A percentile compares a stretch with the other conserved stretches of the same genome.
These are phyloP conservation scores for Manihot esculenta DNA, from an alignment of 441 rosid species.

Conservation along the genomic window DNA sequence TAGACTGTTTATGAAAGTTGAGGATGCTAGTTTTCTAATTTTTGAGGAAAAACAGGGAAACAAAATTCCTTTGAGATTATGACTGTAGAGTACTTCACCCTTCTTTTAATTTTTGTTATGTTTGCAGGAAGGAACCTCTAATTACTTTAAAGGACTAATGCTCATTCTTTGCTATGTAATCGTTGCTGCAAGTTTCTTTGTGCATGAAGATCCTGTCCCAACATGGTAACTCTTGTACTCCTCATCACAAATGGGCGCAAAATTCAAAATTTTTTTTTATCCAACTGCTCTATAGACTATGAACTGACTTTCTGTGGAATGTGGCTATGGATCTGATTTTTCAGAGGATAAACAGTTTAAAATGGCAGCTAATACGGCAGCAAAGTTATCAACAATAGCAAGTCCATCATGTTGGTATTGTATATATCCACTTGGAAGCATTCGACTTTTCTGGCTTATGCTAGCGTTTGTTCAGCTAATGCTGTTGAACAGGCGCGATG, in stretches of 20 bases:
- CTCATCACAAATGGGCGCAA: too few species aligned
- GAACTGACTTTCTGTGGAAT: neutral
- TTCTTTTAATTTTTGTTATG: too few species aligned
- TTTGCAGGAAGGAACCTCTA: constrained; percentile 90
- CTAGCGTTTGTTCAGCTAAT: constrained; percentile 11
- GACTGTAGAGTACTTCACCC: too few species aligned
- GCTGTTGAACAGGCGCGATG: constrained; percentile 8
- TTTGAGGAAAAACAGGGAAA: neutral
- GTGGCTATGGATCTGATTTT: constrained; percentile 1
- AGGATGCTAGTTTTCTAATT: neutral
- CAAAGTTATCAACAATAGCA: neutral
- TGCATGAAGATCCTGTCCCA: constrained; percentile 62
- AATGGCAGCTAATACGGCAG: constrained; percentile 1
- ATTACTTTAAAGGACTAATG: constrained; percentile 96
- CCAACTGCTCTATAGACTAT: too few species aligned
- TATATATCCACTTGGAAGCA: constrained; percentile 20
- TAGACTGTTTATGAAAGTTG: neutral
- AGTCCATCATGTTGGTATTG: constrained; percentile 14
- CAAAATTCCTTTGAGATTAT: neutral
- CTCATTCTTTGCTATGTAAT: constrained; percentile 91
- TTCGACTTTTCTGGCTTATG: neutral
- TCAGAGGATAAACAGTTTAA: constrained; percentile 29
- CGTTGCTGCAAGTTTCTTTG: constrained; percentile 97
- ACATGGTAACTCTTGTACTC: constrained; percentile 16
- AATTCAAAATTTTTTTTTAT: too few species aligned